phyloP scores from a whole-genome alignment of 2,329 filamentous ascomycete species.

The Colletotrichum euphorbiae region DNA sequence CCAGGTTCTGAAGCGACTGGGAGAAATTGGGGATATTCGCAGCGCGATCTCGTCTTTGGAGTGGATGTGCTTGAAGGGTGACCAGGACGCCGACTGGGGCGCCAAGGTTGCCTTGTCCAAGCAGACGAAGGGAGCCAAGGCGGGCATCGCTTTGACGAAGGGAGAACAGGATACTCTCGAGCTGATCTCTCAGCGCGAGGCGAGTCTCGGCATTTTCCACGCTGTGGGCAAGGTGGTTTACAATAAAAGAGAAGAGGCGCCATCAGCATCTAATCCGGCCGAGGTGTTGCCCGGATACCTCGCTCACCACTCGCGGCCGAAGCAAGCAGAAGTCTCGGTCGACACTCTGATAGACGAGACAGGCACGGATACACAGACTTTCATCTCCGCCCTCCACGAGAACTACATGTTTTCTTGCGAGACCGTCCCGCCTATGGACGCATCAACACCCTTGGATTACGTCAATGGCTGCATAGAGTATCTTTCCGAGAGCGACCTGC shows the following conservation, averaged over 20 bases:
- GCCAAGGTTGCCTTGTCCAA: conserved; percentile 79
- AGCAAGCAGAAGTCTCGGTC: conserved; percentile 73
- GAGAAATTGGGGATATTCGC: conserved; percentile 90
- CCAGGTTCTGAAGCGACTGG: conserved; percentile 80
- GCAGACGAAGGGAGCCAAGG: conserved; percentile 70
- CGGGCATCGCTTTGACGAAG: conserved; percentile 72
- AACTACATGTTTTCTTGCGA: conserved; percentile 92
- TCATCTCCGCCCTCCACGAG: conserved; percentile 90
- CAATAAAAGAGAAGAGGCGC: conserved; percentile 82
- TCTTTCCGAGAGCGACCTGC: conserved; percentile 87
- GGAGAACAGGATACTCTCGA: conserved; percentile 84
- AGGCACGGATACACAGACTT: conserved; percentile 91
- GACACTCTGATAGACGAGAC: conserved; percentile 91
- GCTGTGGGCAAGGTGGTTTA: conserved; percentile 96
- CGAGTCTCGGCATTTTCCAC: conserved; percentile 93
- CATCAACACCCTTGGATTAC: conserved; percentile 76
- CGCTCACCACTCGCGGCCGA: conserved; percentile 67
- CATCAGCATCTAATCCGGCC: conserved; percentile 53
- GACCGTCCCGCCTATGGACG: conserved; percentile 59
- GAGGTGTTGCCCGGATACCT: conserved; percentile 72
- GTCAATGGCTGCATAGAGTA: conserved; percentile 87
- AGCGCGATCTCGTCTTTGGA: conserved; percentile 93
- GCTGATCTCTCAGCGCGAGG: conserved; percentile 86
- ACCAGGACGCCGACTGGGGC: conserved; percentile 79
- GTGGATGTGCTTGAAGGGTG: conserved; percentile 88